Percentiles rank a stretch among this genome's conserved stretches.
Evolutionary conservation across 495 filamentous ascomycete species (phyloP).

Genomic region (Wilcoxina mikolae): DNA sequence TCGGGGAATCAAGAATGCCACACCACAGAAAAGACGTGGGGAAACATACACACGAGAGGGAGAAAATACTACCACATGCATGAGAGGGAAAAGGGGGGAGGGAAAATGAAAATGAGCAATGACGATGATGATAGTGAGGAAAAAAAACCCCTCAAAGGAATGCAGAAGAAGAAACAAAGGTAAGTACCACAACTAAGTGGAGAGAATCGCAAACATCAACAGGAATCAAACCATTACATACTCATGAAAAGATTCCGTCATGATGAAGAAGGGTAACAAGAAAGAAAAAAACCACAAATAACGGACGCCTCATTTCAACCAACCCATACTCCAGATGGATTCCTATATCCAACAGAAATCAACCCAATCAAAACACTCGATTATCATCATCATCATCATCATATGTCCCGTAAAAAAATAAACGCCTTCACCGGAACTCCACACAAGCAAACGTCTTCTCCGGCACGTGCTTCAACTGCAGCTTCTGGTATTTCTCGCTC

Average conservation of each 20-base stretch:
- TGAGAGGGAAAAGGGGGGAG: too few relatives aligned
- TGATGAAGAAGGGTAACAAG: not conserved
- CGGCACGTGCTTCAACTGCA: conserved; percentile 75
- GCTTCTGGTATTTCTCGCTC: conserved; percentile 93
- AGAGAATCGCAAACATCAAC: too few relatives aligned
- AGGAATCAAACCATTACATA: too few relatives aligned
- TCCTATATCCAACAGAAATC: not conserved
- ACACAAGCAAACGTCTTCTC: conserved; percentile 80
- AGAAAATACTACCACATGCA: too few relatives aligned
- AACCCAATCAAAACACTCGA: not conserved
- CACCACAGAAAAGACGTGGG: too few relatives aligned
- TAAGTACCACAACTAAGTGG: too few relatives aligned
- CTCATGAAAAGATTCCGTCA: not conserved
- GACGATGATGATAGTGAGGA: too few relatives aligned
- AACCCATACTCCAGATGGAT: not conserved
- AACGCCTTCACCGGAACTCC: conserved; percentile 66
- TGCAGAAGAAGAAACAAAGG: too few relatives aligned
- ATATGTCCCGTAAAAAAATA: not conserved
- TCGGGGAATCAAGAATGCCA: too few relatives aligned
- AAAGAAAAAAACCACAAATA: conserved; percentile 1
- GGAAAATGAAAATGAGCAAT: too few relatives aligned
- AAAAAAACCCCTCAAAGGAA: too few relatives aligned
- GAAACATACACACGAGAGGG: too few relatives aligned
- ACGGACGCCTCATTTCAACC: not conserved
- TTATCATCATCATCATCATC: not conserved